Percentiles rank a stretch among this genome's conserved stretches.
Evolutionary conservation across 495 filamentous ascomycete species (phyloP).

Genomic region (Saxispiralis lemnorum): DNA sequence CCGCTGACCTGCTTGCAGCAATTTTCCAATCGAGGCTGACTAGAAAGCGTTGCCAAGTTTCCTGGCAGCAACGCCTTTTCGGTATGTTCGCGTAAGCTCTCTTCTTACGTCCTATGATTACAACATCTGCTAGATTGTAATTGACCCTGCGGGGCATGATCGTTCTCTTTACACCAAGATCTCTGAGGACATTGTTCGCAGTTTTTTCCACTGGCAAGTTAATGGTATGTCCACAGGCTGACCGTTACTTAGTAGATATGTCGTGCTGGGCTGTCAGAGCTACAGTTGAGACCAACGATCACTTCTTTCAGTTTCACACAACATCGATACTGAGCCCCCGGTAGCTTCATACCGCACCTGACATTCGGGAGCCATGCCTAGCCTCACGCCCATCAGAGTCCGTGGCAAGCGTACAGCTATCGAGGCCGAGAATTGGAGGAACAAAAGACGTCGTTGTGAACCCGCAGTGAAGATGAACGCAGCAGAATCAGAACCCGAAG

Average conservation of each 20-base stretch:
- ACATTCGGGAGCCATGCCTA: not conserved
- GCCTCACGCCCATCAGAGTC: constrained; percentile 5
- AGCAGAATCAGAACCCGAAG: not conserved
- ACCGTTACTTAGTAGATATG: not conserved
- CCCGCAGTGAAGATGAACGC: not conserved
- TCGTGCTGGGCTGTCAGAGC: not conserved
- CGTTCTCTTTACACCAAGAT: constrained; percentile 13
- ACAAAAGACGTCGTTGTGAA: constrained; percentile 3
- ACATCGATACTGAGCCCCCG: not conserved
- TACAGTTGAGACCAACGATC: not conserved
- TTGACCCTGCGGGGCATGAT: constrained; percentile 4
- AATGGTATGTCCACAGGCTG: not conserved
- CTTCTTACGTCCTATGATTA: constrained; percentile 8
- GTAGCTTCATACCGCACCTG: not conserved
- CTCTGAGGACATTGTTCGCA: constrained; percentile 5
- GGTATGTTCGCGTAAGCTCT: too few relatives aligned
- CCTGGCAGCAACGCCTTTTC: too few relatives aligned
- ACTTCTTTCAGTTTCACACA: too few relatives aligned
- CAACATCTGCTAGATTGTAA: constrained; percentile 10
- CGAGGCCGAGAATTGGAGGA: constrained; percentile 8
- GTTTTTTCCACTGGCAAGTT: too few relatives aligned
- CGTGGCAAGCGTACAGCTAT: constrained; percentile 10
- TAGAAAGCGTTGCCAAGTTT: too few relatives aligned
- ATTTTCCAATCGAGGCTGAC: too few relatives aligned
- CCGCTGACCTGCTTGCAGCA: too few relatives aligned